Percentiles rank a stretch among this genome's conserved stretches.
phyloP scores from a whole-genome alignment of 2,329 filamentous ascomycete species.

The Sarocladium brachiariae region DNA sequence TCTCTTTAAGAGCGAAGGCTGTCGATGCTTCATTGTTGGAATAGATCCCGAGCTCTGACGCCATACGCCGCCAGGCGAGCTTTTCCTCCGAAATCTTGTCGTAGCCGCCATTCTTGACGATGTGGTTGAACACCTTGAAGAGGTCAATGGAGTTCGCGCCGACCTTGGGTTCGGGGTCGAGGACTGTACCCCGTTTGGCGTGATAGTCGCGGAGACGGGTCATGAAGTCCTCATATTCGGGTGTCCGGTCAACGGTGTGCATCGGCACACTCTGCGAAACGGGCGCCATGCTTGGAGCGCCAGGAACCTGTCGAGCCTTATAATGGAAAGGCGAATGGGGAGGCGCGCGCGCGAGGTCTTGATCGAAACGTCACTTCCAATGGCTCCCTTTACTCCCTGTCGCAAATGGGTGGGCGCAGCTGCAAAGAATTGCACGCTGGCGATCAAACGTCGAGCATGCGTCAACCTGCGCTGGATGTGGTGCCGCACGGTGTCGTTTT shows the following conservation, averaged over 20 bases:
- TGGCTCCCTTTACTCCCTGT: too few species aligned
- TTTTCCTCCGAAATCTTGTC: constrained; percentile 79
- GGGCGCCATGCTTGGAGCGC: constrained; percentile 22
- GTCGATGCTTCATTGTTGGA: constrained; percentile 72
- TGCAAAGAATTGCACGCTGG: constrained; percentile 3
- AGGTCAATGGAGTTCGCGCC: constrained; percentile 71
- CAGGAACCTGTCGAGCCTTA: not conserved
- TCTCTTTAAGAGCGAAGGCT: constrained; percentile 78
- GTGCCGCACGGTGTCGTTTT: not conserved
- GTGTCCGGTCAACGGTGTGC: constrained; percentile 49
- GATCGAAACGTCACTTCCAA: too few species aligned
- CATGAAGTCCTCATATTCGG: constrained; percentile 76
- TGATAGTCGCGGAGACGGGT: constrained; percentile 66
- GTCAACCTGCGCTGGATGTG: not conserved
- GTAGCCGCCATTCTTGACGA: constrained; percentile 74
- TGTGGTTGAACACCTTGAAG: constrained; percentile 69
- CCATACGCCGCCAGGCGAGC: constrained; percentile 77
- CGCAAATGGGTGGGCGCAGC: not conserved
- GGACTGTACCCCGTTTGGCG: constrained; percentile 67
- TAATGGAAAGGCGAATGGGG: not conserved
- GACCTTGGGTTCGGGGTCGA: constrained; percentile 77
- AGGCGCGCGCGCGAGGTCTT: not conserved
- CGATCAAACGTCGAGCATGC: not conserved
- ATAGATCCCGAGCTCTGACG: constrained; percentile 67
- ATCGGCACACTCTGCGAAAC: constrained; percentile 29